Base-by-base conservation (phyloP, 2,329 filamentous ascomycete species). In the Cercospora sp. region DNA sequence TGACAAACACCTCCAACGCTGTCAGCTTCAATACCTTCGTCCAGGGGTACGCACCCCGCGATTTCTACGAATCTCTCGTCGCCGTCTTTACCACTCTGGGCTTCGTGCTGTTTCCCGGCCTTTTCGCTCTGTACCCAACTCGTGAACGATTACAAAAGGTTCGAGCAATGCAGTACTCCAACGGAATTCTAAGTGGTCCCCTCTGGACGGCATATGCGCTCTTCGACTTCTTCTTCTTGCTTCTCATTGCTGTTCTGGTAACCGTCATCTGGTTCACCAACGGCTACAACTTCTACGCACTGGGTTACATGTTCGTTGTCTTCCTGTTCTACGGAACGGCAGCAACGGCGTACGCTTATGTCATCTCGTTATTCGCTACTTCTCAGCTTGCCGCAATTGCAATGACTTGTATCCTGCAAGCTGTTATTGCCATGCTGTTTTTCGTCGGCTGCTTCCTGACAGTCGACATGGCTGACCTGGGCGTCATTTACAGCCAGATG, bases 91-190 rank as follows among this genome's bases (percentile, higher is more conserved):
- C 94, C 76, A 88, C 89, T 16, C 84, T 97, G 3, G 91, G 89
- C 1, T 87, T 94, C 77, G 85, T 87, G 3, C 88, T 89, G 0
- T 94, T 90, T 75, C 92, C 93, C 0, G 92, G 90, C n/a, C 92
- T 97, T 81, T 95, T 97, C 73, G 87, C 91, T 0, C 82, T 97
- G 3, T 97, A 97, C 73, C 92, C 92, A 0, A 96, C 92, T 12
- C 84, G 91, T 33, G 93, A 97, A 78, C 86, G 92, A 33, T 82
- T 92, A 12, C 84, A 88, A 59, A 90, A 92, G 71, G 91, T 97
- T 28, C 88, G 93, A 59, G 90, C 90, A 12, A 82, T 97, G 51
- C 90, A 97, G 78, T 97, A 95, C 79, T 94, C 91, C 63, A 97
- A 97, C 75, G 93, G 93, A 45, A 92, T 97, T 20, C 85, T 91